Evolutionary conservation across 495 filamentous ascomycete species (phyloP), one percentile per base, ranked within the genome.

Genomic region (Aspergillus sparsus): DNA sequence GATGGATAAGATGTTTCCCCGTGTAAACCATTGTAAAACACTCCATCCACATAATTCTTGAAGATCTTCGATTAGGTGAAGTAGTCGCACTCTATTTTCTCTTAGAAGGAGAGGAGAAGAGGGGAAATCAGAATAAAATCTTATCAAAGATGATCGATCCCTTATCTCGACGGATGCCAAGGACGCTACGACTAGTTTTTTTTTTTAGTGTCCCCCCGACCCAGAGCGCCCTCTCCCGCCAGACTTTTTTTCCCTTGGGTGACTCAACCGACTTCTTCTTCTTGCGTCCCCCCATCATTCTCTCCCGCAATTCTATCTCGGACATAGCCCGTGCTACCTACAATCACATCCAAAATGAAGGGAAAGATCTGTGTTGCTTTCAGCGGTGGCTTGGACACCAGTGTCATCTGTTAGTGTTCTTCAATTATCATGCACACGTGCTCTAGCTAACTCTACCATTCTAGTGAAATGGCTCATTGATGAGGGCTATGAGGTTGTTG

Each of bases 401-500:
- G 80, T 70, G 83, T 81, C 65, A 85, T 86, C 69, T 74, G 83
- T 67, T 47, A 60, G 58, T 32, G 2, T 37, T 15, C 49, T 46
- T 15, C 58, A 42, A 73, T 66, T 73, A 60, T 18, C 51, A 52
- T 44, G 35, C 54, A 59, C 53, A 39, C 18, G 52, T 39, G 12
- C 55, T 33, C 15, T n/a, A 7, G 32, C 46, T 59, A 42, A 64
- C 45, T 65, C 66, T 62, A 31, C 46, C 27, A 39, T 11, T 52
- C 44, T 53, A 74, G 71, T 86, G 57, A 79, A 81, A 68, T 89
- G 85, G 84, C 80, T 88, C 58, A 82, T 88, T 58, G 84, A 89
- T 68, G 74, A 90, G 69, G 82, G 81, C 52, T 89, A 89, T 73
- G 84, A 86, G 57, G 85, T 88, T 58, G 79, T 88, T 44, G 83